Conservation (phyloP, 2,329 filamentous ascomycete genomes). For the Cladosporium sp. region DNA sequence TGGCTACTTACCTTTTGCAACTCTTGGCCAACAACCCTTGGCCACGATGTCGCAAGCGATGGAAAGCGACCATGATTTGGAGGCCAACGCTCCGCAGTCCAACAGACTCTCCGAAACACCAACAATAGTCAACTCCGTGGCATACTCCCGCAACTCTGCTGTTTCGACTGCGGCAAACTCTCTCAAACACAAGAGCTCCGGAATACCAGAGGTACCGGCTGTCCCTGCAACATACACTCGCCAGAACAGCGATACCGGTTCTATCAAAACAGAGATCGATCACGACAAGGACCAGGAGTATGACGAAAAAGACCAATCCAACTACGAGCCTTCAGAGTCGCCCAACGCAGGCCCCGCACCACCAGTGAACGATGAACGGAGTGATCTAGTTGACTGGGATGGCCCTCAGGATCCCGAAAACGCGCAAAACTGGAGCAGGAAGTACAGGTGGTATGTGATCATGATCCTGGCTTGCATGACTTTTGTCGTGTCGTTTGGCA, state of each 20-base stretch:
- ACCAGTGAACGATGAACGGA: background rate
- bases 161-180: background rate
- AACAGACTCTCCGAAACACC: constrained; percentile 6
- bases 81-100: background rate
- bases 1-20: too few species aligned
- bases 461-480: constrained; percentile 40
- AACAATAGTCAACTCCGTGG: constrained; percentile 6
- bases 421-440: constrained; percentile 24
- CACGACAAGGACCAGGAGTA: background rate
- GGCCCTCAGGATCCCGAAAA: constrained; percentile 22
- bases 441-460: constrained; percentile 42
- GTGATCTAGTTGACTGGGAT: constrained; percentile 18
- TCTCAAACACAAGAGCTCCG: background rate
- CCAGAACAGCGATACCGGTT: background rate
- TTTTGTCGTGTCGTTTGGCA: constrained; percentile 47
- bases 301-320: background rate
- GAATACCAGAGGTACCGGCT: background rate
- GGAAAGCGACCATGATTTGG: background rate
- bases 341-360: background rate
- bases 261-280: background rate
- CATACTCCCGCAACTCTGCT: background rate
- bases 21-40: background rate
- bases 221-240: background rate
- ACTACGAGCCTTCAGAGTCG: background rate
- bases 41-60: background rate